Conservation (phyloP, 2,329 filamentous ascomycete genomes). For the Claviceps fusiformis region DNA sequence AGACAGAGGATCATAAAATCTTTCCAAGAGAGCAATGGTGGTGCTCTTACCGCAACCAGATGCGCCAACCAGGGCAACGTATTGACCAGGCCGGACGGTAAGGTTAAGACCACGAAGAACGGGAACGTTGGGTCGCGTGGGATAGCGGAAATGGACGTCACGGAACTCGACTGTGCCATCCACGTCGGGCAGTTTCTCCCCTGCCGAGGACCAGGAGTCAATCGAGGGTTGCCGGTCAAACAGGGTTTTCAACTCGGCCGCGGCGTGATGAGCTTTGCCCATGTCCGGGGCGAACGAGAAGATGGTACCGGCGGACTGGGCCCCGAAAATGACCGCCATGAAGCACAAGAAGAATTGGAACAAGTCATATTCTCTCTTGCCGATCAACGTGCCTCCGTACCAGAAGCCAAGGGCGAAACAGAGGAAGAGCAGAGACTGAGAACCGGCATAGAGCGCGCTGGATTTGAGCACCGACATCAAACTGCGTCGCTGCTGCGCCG, state of each 20-base stretch:
- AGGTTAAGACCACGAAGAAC: conserved; percentile 77
- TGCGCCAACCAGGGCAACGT: conserved; percentile 82
- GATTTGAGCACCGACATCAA: conserved; percentile 64
- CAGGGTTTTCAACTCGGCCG: conserved; percentile 64
- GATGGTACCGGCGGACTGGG: conserved; percentile 79
- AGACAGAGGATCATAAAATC: conserved; percentile 81
- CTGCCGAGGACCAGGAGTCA: conserved; percentile 65
- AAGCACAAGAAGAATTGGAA: conserved; percentile 93
- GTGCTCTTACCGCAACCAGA: conserved; percentile 92
- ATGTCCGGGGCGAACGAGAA: conserved; percentile 88
- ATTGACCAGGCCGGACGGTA: conserved; percentile 61
- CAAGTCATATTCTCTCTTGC: conserved; percentile 53
- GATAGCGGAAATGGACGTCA: conserved; percentile 88
- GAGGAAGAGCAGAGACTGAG: conserved; percentile 72
- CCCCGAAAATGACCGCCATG: conserved; percentile 75
- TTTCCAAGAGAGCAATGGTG: conserved; percentile 79
- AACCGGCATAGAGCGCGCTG: conserved; percentile 66
- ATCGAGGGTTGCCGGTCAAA: conserved; percentile 74
- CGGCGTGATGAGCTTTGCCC: conserved; percentile 81
- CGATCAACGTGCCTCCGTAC: conserved; percentile 74
- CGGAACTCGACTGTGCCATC: conserved; percentile 79
- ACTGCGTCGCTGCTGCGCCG: conserved; percentile 51
- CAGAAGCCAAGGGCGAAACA: conserved; percentile 83
- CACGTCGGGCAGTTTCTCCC: conserved; percentile 46
- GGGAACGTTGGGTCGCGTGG: conserved; percentile 80